Base-by-base conservation (phyloP, 2,329 filamentous ascomycete genomes). In the Pyrenochaeta sp. region DNA sequence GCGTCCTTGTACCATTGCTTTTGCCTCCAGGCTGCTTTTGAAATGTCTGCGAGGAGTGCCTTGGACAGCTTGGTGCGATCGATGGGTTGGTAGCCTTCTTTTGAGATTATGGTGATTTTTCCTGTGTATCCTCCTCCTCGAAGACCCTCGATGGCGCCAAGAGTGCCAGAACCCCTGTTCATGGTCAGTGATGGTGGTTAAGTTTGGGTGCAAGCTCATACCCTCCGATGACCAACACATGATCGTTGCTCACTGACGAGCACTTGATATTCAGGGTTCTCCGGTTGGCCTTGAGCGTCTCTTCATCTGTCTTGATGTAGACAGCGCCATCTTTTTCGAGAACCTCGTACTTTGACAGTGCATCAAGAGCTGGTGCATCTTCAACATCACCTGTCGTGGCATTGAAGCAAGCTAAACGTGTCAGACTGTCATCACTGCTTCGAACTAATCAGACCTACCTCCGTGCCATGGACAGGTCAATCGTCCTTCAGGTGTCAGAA, bases 381-480 rank as follows among this genome's bases (percentile, higher is more conserved):
- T 99, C 94, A 46, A 97, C 89, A 61, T 99, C 94, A 39, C 94
- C 94, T 5, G 88, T 95, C 42, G 82, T 81, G 52, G 90, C 84
- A 52, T 90, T 94, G 76, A 96, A 99, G 78, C 94, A 99, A 44
- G 94, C 94, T 92, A 53, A 28, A 6, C 2, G 13, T 13, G 35
- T 60, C 28, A 64, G 51, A 29, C 11, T 11, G 14, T n/a, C n/a
- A n/a, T n/a, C n/a, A 1, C 15, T 9, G n/a, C 7, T 14, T 15
- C 14, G 19, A 19, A 7, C 9, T 5, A 14, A 4, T 11, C 18
- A 11, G 24, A 41, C 31, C 5, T 47, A 94, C 90, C 90, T 76
- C 93, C 93, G 69, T 97, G 93, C 94, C 94, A 97, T 3, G 93
- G 91, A 70, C 94, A 99, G 6, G 90, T 96, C 51, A 99, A 73